A percentile compares a stretch with the other conserved stretches of the same genome.
phyloP scores from a whole-genome alignment of 1,284 basidiomycete species.

The Pascua guehoae region DNA sequence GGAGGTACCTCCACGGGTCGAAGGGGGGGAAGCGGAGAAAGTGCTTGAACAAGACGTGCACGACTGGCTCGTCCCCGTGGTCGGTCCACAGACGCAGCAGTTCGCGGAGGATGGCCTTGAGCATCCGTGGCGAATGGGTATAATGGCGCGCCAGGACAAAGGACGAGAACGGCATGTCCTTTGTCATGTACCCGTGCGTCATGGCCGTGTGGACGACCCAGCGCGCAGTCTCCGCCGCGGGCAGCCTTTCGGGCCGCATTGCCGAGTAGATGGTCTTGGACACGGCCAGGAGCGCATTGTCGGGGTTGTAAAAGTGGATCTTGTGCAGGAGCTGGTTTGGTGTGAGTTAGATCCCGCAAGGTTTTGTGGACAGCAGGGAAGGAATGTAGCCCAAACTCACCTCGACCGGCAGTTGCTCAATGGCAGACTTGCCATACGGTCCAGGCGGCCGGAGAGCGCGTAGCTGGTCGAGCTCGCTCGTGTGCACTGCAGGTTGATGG shows the following conservation, averaged over 20 bases:
- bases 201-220: background rate
- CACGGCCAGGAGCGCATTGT: background rate
- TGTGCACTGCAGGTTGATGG: too few species aligned
- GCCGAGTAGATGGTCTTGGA: background rate
- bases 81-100: background rate
- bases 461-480: too few species aligned
- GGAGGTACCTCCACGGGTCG: too few species aligned
- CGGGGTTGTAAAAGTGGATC: background rate
- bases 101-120: background rate
- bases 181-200: background rate
- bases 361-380: too few species aligned
- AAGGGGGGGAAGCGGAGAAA: too few species aligned
- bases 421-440: background rate
- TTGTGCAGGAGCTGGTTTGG: background rate
- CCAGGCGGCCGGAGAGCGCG: too few species aligned
- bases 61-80: too few species aligned
- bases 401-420: conserved; percentile 1
- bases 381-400: background rate
- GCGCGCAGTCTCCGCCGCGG: background rate
- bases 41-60: too few species aligned
- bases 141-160: background rate
- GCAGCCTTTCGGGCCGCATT: background rate
- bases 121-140: background rate
- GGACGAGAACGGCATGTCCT: background rate
- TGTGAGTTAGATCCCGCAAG: background rate